phyloP scores from a whole-genome alignment of 306 rosid species.

The Mimosa pudica region DNA sequence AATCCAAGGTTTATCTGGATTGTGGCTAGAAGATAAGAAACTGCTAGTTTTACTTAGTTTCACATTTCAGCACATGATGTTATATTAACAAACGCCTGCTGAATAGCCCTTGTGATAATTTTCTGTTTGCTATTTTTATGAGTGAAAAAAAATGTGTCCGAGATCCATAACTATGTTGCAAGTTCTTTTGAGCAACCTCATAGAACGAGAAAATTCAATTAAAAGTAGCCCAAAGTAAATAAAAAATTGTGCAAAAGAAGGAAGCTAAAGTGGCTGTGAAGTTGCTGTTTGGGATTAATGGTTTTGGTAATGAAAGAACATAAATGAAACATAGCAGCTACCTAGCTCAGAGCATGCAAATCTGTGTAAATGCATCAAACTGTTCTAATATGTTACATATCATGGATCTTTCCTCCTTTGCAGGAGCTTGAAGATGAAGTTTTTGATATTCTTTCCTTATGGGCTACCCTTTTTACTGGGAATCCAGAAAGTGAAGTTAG shows the following conservation, averaged over 20 bases:
- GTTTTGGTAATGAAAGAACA: constrained; percentile 3
- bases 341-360: not conserved
- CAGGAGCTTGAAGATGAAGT: constrained; percentile 95
- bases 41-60: not conserved
- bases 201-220: not conserved
- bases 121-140: not conserved
- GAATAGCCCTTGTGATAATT: not conserved
- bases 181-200: not conserved
- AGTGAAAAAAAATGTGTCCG: not conserved
- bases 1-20: not conserved
- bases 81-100: not conserved
- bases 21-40: not conserved
- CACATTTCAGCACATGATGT: not conserved
- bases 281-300: not conserved
- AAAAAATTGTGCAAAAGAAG: not conserved
- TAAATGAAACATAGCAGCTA: constrained; percentile 27
- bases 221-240: not conserved
- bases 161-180: not conserved
- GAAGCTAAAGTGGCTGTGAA: not conserved
- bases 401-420: constrained; percentile 36
- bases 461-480: constrained; percentile 76
- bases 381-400: constrained; percentile 27
- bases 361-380: constrained; percentile 3
- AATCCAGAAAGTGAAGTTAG: constrained; percentile 64
- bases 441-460: constrained; percentile 91